Conservation (phyloP, 2,329 filamentous ascomycete species). For the Blastomyces emzantsi region DNA sequence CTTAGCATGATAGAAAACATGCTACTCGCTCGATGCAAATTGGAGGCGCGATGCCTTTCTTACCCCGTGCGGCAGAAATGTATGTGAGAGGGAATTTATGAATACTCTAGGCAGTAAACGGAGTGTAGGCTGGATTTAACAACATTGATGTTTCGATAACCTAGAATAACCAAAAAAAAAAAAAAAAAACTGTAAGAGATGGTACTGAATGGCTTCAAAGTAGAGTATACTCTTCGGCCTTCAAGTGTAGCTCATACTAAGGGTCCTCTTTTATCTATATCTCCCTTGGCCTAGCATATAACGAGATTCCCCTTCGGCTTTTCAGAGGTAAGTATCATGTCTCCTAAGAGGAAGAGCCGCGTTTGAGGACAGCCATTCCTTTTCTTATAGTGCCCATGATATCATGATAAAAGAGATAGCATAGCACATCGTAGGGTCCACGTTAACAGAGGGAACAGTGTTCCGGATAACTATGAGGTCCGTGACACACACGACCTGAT, state of each 20-base stretch:
- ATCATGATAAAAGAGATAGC: not conserved
- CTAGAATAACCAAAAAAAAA: not conserved
- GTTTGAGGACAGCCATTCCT: not conserved
- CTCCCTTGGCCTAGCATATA: not conserved
- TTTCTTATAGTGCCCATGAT: not conserved
- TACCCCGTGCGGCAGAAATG: not conserved
- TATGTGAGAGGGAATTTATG: not conserved
- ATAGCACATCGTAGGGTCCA: not conserved
- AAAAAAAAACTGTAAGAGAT: no score
- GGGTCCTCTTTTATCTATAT: not conserved
- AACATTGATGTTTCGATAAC: not conserved
- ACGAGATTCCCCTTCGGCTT: not conserved
- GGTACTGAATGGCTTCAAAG: not conserved
- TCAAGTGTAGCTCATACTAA: not conserved
- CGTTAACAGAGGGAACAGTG: not conserved
- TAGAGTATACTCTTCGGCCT: not conserved
- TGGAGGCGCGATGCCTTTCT: not conserved
- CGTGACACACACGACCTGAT: not conserved
- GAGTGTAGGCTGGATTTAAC: not conserved
- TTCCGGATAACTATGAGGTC: not conserved
- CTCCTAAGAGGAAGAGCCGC: not conserved
- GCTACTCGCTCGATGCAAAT: no score
- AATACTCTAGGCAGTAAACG: not conserved
- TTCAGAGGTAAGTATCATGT: not conserved
- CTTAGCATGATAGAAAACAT: not conserved